A percentile compares a stretch with the other conserved stretches of the same genome.
Conservation (phyloP, 768 basidiomycete genomes). For the Phylloporus scabripes region DNA sequence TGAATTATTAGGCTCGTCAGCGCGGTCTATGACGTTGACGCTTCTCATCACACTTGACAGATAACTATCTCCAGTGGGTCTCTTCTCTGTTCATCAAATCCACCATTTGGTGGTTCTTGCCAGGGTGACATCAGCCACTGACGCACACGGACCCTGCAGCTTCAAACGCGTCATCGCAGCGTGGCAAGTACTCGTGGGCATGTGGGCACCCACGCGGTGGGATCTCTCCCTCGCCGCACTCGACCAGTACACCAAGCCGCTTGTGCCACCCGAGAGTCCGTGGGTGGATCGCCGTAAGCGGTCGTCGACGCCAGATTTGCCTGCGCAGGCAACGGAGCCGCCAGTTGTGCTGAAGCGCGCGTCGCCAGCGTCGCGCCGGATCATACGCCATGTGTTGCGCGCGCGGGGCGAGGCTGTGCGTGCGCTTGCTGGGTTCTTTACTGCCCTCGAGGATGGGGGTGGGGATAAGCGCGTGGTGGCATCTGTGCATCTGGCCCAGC, state of each 20-base stretch:
- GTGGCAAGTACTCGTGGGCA: conserved; percentile 95
- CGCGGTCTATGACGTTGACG: conserved; percentile 21
- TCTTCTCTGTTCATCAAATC: neutral
- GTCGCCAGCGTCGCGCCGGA: conserved; percentile 69
- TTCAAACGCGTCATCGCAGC: conserved; percentile 83
- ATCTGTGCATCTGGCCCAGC: conserved; percentile 43
- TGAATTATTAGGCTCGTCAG: conserved; percentile 23
- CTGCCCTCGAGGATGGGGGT: conserved; percentile 51
- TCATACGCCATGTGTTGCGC: conserved; percentile 85
- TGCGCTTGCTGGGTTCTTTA: conserved; percentile 67
- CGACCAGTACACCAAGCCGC: conserved; percentile 64
- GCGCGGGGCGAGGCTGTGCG: conserved; percentile 80
- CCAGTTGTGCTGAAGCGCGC: conserved; percentile 30
- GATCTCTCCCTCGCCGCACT: conserved; percentile 75
- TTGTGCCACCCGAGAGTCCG: conserved; percentile 58
- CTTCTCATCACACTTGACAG: conserved; percentile 30
- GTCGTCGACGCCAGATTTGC: conserved; percentile 21
- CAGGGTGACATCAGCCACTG: conserved; percentile 9
- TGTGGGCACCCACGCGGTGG: conserved; percentile 85
- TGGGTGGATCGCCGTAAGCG: conserved; percentile 58
- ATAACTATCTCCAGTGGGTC: conserved; percentile 72
- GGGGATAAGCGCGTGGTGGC: conserved; percentile 43
- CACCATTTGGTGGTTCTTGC: neutral
- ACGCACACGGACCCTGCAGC: conserved; percentile 36
- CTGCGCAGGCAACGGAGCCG: conserved; percentile 28